Evolutionary conservation across 2,329 filamentous ascomycete genomes (phyloP).

Genomic region (Cordyceps javanica): DNA sequence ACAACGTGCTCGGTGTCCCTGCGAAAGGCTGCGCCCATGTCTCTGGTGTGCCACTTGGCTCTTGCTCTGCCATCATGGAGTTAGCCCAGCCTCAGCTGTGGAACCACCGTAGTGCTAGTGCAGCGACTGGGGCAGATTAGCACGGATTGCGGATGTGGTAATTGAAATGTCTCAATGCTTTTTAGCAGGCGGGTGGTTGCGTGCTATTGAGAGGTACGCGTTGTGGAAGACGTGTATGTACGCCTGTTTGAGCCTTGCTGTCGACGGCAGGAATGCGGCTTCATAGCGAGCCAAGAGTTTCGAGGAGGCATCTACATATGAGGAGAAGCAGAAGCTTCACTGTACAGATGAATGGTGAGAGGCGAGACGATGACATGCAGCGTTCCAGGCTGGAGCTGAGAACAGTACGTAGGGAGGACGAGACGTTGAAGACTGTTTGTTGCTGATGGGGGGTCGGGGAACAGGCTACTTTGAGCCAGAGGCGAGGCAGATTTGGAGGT

Average conservation of each 20-base stretch:
- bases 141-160: neutral
- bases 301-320: too few relatives aligned
- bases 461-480: neutral
- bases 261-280: too few relatives aligned
- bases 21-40: neutral
- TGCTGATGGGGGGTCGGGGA: neutral
- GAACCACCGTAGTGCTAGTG: conserved; percentile 1
- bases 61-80: neutral
- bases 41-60: neutral
- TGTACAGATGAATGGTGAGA: too few relatives aligned
- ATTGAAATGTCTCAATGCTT: neutral
- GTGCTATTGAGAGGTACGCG: neutral
- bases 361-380: neutral
- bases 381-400: neutral
- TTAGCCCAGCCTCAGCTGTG: conserved; percentile 9
- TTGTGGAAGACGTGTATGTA: neutral
- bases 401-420: neutral
- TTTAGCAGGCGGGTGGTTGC: neutral
- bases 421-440: too few relatives aligned
- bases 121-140: neutral
- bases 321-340: too few relatives aligned
- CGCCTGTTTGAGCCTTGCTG: too few relatives aligned
- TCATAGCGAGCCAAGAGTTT: too few relatives aligned
- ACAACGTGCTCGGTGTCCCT: neutral
- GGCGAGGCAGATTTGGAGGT: neutral